A percentile compares a stretch with the other conserved stretches of the same genome.
These are phyloP conservation scores for Cystobasidium slooffiae DNA, from an alignment of 1,284 basidiomycete species.

Conservation along the genomic window DNA sequence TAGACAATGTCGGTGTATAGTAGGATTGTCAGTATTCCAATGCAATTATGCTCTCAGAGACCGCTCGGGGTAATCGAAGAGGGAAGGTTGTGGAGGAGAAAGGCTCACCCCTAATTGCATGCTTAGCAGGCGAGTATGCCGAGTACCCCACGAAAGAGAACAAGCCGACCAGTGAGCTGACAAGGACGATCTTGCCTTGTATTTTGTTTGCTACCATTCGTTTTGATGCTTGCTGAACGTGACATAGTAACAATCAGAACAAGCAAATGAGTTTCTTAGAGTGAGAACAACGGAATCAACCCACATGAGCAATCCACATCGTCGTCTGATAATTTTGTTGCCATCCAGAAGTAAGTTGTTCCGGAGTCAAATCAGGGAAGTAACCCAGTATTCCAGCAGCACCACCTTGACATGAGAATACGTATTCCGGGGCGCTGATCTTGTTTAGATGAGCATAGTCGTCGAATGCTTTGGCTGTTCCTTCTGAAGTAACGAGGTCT, in stretches of 20 bases:
- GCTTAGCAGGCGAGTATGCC: constrained; percentile 85
- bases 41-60: too few species aligned
- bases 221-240: constrained; percentile 67
- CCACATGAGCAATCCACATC: constrained; percentile 77
- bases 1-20: neutral
- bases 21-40: too few species aligned
- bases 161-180: constrained; percentile 78
- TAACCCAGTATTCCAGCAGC: constrained; percentile 63
- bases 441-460: constrained; percentile 64
- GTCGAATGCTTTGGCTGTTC: constrained; percentile 66
- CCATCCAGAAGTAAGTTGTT: constrained; percentile 63
- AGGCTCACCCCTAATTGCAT: constrained; percentile 76
- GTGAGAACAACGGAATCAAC: constrained; percentile 46
- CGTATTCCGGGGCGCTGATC: constrained; percentile 69
- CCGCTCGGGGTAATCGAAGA: neutral
- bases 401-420: constrained; percentile 78
- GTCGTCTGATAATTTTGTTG: constrained; percentile 62
- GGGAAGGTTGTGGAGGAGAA: neutral
- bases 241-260: constrained; percentile 3
- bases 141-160: constrained; percentile 83
- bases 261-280: neutral
- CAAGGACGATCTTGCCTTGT: constrained; percentile 75
- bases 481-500: constrained; percentile 63
- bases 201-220: constrained; percentile 68
- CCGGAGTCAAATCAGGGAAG: constrained; percentile 71